These are phyloP conservation scores for Paracoccidioides lutzii DNA, from an alignment of 2,329 filamentous ascomycete genomes.

Conservation along the genomic window DNA sequence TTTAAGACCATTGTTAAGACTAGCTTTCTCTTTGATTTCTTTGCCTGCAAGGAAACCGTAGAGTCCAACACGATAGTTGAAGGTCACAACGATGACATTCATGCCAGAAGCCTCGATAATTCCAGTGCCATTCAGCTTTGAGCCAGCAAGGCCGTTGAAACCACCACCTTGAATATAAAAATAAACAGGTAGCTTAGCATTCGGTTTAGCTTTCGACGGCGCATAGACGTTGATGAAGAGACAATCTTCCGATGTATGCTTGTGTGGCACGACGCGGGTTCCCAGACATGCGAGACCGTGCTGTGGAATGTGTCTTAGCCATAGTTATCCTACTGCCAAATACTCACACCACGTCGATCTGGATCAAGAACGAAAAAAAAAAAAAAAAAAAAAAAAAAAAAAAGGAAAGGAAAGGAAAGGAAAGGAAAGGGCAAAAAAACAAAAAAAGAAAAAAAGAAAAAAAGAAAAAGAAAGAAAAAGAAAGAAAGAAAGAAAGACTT, in stretches of 20 bases:
- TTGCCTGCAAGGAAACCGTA: slow-evolving; percentile 58
- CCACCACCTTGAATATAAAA: slow-evolving; percentile 51
- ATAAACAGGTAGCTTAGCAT: slow-evolving; percentile 50
- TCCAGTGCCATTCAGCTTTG: slow-evolving; percentile 48
- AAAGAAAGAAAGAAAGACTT: slow-evolving; percentile 10
- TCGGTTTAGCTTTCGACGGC: slow-evolving; percentile 19
- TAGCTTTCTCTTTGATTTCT: slow-evolving; percentile 38
- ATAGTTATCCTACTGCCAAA: neutral
- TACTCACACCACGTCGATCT: neutral
- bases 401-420: neutral
- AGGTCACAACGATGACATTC: slow-evolving; percentile 54
- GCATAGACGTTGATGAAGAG: slow-evolving; percentile 32
- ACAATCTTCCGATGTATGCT: slow-evolving; percentile 35
- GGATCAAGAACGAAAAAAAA: neutral
- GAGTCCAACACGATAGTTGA: slow-evolving; percentile 65
- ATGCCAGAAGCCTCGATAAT: slow-evolving; percentile 47
- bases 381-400: neutral
- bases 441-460: neutral
- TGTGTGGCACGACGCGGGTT: slow-evolving; percentile 49
- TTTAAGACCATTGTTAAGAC: slow-evolving; percentile 55
- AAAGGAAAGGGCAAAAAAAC: neutral
- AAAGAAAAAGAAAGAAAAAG: neutral
- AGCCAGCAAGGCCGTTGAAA: slow-evolving; percentile 46
- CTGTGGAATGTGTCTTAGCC: slow-evolving; percentile 16
- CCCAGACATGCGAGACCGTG: slow-evolving; percentile 49